Conservation (phyloP, 768 basidiomycete species). For the Rhizopogon sp. region DNA sequence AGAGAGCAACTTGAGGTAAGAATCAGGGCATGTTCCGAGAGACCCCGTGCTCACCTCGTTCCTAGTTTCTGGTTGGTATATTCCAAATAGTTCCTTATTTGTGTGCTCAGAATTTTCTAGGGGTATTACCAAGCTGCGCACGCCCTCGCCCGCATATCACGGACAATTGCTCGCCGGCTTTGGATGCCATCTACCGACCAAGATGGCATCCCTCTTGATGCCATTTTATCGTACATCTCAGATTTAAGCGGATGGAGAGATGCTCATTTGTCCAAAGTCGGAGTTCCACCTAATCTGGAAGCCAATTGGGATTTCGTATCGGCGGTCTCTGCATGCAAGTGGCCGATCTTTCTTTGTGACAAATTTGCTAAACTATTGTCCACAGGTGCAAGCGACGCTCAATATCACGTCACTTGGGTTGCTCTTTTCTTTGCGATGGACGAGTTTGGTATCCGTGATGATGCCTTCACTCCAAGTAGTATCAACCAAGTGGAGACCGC, state of each 20-base stretch:
- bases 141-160: constrained; percentile 76
- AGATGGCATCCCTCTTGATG: constrained; percentile 70
- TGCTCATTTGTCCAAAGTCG: constrained; percentile 68
- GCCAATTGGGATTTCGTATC: constrained; percentile 88
- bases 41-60: constrained; percentile 6
- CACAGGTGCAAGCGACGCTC: constrained; percentile 77
- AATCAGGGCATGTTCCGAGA: constrained; percentile 2
- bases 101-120: constrained; percentile 32
- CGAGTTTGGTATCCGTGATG: constrained; percentile 78
- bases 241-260: constrained; percentile 71
- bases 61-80: constrained; percentile 61
- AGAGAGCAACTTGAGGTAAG: constrained; percentile 77
- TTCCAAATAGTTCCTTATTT: constrained; percentile 2
- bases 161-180: constrained; percentile 74
- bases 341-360: not conserved
- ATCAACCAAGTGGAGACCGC: constrained; percentile 61
- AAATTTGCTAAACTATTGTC: not conserved
- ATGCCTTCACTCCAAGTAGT: constrained; percentile 23
- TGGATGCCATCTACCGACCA: constrained; percentile 77
- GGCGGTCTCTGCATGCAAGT: constrained; percentile 60
- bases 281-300: constrained; percentile 82
- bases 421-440: constrained; percentile 76
- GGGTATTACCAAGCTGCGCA: constrained; percentile 83
- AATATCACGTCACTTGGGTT: constrained; percentile 92
- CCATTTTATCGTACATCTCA: constrained; percentile 50